Percentiles rank a stretch among this genome's conserved stretches.
These are phyloP conservation scores for Kwoniella sp. DNA, from an alignment of 768 basidiomycete genomes.

Conservation along the genomic window DNA sequence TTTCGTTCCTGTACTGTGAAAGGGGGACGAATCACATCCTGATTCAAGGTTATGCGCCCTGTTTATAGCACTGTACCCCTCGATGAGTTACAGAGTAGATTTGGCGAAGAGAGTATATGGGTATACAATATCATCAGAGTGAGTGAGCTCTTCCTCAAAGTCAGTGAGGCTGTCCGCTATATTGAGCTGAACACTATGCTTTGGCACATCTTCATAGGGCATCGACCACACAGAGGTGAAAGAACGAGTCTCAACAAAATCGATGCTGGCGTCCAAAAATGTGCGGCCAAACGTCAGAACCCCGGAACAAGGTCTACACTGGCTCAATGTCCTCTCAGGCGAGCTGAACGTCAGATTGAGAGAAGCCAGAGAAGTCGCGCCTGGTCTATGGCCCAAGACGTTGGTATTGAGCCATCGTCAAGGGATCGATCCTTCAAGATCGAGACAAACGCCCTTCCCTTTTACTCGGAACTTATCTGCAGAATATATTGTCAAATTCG, in stretches of 20 bases:
- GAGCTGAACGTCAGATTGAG: conserved; percentile 82
- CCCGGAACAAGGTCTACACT: conserved; percentile 75
- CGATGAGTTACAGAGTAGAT: conserved; percentile 57
- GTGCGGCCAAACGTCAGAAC: conserved; percentile 75
- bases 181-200: background rate
- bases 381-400: conserved; percentile 88
- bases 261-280: conserved; percentile 97
- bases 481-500: conserved; percentile 73
- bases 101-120: conserved; percentile 68
- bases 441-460: conserved; percentile 85
- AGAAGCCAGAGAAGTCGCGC: conserved; percentile 72
- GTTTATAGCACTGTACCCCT: conserved; percentile 51
- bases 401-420: conserved; percentile 72
- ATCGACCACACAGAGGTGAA: conserved; percentile 91
- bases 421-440: conserved; percentile 68
- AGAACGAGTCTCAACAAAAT: conserved; percentile 78
- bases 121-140: conserved; percentile 86
- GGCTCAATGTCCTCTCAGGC: conserved; percentile 87
- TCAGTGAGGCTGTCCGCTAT: background rate
- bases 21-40: no score
- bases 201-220: conserved; percentile 57
- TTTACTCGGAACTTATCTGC: conserved; percentile 73
- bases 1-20: no score
- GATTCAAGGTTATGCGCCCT: background rate
- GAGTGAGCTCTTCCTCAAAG: no score